These are phyloP conservation scores for Leishmania major DNA, from an alignment of 208 protist genomes.

Conservation along the genomic window DNA sequence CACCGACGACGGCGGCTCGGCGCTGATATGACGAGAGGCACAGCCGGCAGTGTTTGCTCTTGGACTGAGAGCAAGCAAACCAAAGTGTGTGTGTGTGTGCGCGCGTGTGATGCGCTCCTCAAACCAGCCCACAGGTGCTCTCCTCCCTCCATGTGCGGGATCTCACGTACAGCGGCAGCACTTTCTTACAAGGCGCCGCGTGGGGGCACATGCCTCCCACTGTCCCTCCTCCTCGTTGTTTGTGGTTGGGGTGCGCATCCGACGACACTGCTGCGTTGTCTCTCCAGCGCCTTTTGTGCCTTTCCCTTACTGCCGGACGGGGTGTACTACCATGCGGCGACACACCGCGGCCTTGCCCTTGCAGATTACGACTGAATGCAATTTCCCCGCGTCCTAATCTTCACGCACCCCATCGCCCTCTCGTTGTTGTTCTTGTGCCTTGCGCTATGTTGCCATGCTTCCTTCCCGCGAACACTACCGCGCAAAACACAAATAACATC, in stretches of 20 bases:
- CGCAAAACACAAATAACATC: neutral
- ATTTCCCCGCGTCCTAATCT: neutral
- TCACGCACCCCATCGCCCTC: neutral
- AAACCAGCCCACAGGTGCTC: too few species aligned
- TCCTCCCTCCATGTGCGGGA: neutral
- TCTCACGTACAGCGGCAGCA: neutral
- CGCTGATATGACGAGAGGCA: conserved; percentile 12
- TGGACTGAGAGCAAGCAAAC: neutral
- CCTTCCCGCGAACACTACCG: too few species aligned
- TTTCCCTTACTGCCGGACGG: neutral
- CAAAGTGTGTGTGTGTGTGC: neutral
- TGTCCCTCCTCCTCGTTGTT: neutral
- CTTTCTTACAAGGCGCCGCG: neutral
- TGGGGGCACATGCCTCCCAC: neutral
- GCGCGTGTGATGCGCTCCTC: neutral
- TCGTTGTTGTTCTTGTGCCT: neutral
- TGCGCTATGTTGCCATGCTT: neutral
- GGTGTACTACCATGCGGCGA: neutral
- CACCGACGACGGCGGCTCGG: conserved; percentile 23
- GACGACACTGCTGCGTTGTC: neutral
- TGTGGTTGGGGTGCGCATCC: neutral
- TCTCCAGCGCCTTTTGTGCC: neutral
- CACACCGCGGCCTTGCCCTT: neutral
- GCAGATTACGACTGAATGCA: neutral
- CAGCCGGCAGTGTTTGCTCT: neutral